phyloP scores from a whole-genome alignment of 805 yeast species.

The Lipomyces orientalis region DNA sequence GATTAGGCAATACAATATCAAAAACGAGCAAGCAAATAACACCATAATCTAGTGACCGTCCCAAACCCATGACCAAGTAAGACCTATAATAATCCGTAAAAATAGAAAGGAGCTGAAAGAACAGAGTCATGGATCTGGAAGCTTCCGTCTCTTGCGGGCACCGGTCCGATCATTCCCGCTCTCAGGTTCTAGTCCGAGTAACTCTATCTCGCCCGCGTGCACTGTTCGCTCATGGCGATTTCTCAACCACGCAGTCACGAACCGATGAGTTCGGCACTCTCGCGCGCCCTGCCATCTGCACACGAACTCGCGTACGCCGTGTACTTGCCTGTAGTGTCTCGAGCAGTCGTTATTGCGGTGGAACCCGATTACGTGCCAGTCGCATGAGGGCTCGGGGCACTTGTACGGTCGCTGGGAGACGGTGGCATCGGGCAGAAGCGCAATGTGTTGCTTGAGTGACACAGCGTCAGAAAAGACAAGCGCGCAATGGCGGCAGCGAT shows the following conservation, averaged over 20 bases:
- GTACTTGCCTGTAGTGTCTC: constrained; percentile 33
- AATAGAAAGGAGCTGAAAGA: background rate
- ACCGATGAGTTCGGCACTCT: constrained; percentile 33
- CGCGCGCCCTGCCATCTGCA: constrained; percentile 31
- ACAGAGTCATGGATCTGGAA: background rate
- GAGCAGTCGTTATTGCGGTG: constrained; percentile 36
- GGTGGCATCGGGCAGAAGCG: constrained; percentile 15
- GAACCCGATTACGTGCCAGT: constrained; percentile 35
- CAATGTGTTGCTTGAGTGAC: constrained; percentile 23
- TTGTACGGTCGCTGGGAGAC: constrained; percentile 33
- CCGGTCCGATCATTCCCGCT: background rate
- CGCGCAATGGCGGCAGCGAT: constrained; percentile 34
- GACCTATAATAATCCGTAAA: background rate
- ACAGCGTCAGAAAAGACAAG: constrained; percentile 18
- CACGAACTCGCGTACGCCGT: constrained; percentile 33
- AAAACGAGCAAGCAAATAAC: background rate
- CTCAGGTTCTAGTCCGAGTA: background rate
- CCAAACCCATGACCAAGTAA: background rate
- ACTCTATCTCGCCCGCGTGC: constrained; percentile 24
- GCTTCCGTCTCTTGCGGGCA: background rate
- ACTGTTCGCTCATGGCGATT: constrained; percentile 34
- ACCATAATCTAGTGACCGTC: background rate
- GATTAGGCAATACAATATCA: background rate
- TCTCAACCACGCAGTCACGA: constrained; percentile 35
- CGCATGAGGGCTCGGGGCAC: constrained; percentile 30